Conservation (phyloP, 495 filamentous ascomycete genomes). For the Neurospora sp. region DNA sequence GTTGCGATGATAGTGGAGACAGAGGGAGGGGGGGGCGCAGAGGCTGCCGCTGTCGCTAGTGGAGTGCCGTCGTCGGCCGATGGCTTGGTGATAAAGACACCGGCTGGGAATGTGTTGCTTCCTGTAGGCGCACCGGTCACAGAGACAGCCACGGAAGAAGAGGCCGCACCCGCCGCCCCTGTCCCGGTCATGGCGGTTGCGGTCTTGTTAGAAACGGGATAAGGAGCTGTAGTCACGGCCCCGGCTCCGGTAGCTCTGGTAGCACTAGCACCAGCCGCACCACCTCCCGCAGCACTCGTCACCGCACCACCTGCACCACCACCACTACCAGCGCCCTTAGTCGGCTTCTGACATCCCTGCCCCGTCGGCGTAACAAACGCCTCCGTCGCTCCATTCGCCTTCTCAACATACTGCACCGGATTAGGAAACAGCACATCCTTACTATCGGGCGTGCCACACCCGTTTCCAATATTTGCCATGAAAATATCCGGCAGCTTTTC, state of each 20-base stretch:
- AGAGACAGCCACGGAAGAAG: neutral
- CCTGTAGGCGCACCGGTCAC: neutral
- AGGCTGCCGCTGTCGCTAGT: neutral
- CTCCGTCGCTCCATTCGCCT: neutral
- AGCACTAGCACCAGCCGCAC: too few species aligned
- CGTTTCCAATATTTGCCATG: constrained; percentile 35
- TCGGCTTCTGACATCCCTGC: neutral
- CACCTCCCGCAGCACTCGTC: too few species aligned
- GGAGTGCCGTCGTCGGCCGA: neutral
- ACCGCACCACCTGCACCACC: too few species aligned
- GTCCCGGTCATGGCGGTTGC: neutral
- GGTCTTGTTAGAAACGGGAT: neutral
- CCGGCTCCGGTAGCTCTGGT: too few species aligned
- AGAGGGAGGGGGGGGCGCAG: neutral
- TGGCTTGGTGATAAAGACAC: neutral
- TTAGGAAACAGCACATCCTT: constrained; percentile 49
- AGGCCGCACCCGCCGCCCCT: too few species aligned
- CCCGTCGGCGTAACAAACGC: neutral
- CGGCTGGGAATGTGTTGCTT: neutral
- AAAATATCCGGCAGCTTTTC: constrained; percentile 34
- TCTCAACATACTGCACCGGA: constrained; percentile 45
- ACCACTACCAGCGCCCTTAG: too few species aligned
- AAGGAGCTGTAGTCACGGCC: neutral
- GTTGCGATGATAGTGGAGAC: neutral
- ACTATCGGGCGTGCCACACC: constrained; percentile 34